Evolutionary conservation across 2,329 filamentous ascomycete species (phyloP).

Genomic region (Delphinella strobiligena): DNA sequence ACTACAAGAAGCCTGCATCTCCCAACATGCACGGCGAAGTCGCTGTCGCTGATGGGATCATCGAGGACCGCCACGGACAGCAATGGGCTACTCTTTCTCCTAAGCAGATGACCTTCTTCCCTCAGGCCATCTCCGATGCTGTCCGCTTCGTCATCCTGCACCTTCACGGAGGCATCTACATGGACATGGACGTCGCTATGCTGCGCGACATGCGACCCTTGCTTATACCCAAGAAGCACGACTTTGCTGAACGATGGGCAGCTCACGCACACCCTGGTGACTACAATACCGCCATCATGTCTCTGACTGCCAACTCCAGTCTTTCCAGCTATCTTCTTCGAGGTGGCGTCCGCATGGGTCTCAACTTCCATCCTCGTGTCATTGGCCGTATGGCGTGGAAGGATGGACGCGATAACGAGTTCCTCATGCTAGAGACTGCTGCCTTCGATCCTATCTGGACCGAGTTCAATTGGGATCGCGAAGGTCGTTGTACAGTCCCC

Average conservation of each 20-base stretch:
- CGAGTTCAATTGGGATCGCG: slow-evolving; percentile 42
- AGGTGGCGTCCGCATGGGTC: slow-evolving; percentile 44
- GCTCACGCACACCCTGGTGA: slow-evolving; percentile 38
- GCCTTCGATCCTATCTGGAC: slow-evolving; percentile 48
- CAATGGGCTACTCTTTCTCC: slow-evolving; percentile 42
- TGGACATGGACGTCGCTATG: slow-evolving; percentile 45
- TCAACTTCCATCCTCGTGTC: slow-evolving; percentile 45
- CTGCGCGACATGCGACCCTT: slow-evolving; percentile 44
- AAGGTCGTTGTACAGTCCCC: slow-evolving; percentile 41
- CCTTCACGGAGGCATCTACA: slow-evolving; percentile 41
- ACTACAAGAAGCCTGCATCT: slow-evolving; percentile 35
- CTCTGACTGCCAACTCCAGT: slow-evolving; percentile 42
- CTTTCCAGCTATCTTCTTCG: slow-evolving; percentile 43
- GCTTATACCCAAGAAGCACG: slow-evolving; percentile 37
- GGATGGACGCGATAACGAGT: slow-evolving; percentile 40
- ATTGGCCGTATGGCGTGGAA: slow-evolving; percentile 46
- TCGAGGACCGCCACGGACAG: slow-evolving; percentile 37
- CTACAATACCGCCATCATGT: slow-evolving; percentile 47
- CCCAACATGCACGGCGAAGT: slow-evolving; percentile 30
- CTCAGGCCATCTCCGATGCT: slow-evolving; percentile 44
- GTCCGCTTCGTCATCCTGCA: slow-evolving; percentile 44
- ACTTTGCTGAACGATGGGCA: slow-evolving; percentile 45
- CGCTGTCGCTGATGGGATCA: slow-evolving; percentile 38
- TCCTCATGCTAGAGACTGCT: slow-evolving; percentile 45
- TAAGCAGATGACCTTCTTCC: slow-evolving; percentile 47